Evolutionary conservation across 2,329 filamentous ascomycete genomes (phyloP).

Genomic region (Immersiporthe knoxdaviesiana): DNA sequence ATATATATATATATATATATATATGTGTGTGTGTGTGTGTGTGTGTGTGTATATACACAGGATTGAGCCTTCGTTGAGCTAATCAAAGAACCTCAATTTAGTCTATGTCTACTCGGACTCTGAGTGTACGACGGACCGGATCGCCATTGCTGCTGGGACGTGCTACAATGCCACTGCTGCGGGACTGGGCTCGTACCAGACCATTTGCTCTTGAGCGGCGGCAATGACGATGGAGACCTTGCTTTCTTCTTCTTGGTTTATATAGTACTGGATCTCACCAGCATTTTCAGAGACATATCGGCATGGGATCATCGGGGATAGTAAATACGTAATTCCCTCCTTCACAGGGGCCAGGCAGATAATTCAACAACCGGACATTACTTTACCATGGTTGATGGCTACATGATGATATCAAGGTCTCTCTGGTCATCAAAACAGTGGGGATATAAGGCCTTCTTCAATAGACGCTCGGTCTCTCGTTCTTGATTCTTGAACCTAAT

Average conservation of each 20-base stretch:
- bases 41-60: too few species aligned
- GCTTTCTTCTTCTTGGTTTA: background rate
- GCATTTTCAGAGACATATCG: too few species aligned
- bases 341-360: background rate
- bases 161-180: constrained; percentile 13
- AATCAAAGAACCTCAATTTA: background rate
- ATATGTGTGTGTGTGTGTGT: too few species aligned
- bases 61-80: too few species aligned
- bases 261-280: too few species aligned
- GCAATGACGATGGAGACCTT: background rate
- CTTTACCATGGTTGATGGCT: background rate
- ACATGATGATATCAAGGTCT: too few species aligned
- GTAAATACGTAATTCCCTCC: background rate
- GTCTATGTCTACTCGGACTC: constrained; percentile 18
- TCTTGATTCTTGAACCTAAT: too few species aligned
- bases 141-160: background rate
- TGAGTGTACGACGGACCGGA: background rate
- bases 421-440: background rate
- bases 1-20: too few species aligned
- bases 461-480: background rate
- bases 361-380: background rate
- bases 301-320: too few species aligned
- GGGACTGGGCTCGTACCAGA: constrained; percentile 18
- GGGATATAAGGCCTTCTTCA: too few species aligned
- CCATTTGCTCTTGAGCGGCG: constrained; percentile 6